These are phyloP conservation scores for Globisporangium spinosum DNA, from an alignment of 352 stramenopile genomes.

Conservation along the genomic window DNA sequence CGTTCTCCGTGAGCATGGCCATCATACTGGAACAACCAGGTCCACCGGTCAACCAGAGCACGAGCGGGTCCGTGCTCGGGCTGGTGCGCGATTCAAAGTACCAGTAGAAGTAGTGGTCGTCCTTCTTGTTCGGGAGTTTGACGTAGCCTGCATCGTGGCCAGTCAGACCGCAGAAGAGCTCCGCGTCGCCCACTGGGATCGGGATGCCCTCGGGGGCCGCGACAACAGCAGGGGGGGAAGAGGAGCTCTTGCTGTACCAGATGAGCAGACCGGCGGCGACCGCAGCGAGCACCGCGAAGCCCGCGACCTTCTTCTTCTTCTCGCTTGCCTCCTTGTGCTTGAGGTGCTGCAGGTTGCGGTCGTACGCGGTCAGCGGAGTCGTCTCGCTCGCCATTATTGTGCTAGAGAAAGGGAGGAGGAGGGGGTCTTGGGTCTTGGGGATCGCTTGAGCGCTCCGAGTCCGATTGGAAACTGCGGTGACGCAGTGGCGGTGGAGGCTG, in stretches of 20 bases:
- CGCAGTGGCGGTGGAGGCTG: not conserved
- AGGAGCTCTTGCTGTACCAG: slow-evolving; percentile 16
- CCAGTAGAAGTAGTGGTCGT: slow-evolving; percentile 60
- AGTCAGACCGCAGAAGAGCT: slow-evolving; percentile 27
- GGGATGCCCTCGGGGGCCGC: slow-evolving; percentile 6
- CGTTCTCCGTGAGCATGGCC: too few species aligned
- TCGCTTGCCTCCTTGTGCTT: slow-evolving; percentile 14
- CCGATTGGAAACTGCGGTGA: slow-evolving; percentile 6
- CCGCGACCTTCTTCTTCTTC: slow-evolving; percentile 19
- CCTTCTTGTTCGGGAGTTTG: slow-evolving; percentile 26
- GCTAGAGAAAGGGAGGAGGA: not conserved
- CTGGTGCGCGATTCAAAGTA: slow-evolving; percentile 34
- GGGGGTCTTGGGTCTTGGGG: not conserved
- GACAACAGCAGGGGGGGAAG: not conserved
- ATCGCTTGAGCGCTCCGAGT: not conserved
- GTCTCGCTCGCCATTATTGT: slow-evolving; percentile 15
- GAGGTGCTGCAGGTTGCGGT: slow-evolving; percentile 22
- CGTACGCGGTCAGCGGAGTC: slow-evolving; percentile 15
- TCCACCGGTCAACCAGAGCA: slow-evolving; percentile 44
- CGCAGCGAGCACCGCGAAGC: slow-evolving; percentile 12
- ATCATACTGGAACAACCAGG: not conserved
- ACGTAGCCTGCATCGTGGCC: slow-evolving; percentile 36
- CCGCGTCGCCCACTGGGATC: not conserved
- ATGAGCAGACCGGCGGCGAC: slow-evolving; percentile 11
- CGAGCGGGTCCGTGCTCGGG: slow-evolving; percentile 25